Percentiles rank a stretch among this genome's conserved stretches.
Evolutionary conservation across 441 rosid species (phyloP).

Genomic region (Eutrema salsugineum): DNA sequence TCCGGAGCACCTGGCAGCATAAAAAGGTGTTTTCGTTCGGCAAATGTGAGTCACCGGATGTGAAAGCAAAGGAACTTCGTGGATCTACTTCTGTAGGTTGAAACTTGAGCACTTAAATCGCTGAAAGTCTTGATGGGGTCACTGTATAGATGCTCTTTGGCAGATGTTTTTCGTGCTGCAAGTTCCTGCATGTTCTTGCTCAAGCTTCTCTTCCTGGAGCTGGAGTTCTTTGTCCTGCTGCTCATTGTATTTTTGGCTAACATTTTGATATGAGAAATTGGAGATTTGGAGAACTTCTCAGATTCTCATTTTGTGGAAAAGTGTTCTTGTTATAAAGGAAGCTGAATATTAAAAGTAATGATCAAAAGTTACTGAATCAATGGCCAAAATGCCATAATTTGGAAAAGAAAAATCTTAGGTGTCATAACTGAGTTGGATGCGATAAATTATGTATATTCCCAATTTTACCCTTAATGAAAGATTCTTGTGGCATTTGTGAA

Average conservation of each 20-base stretch:
- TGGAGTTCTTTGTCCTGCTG: too few species aligned
- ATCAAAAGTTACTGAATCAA: too few species aligned
- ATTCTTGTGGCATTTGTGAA: too few species aligned
- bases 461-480: too few species aligned
- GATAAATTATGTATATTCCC: too few species aligned
- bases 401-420: too few species aligned
- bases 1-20: background rate
- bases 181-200: background rate
- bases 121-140: background rate
- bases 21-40: background rate
- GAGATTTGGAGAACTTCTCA: background rate
- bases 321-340: background rate
- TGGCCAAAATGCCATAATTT: too few species aligned
- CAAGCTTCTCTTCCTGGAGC: too few species aligned
- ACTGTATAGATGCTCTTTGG: too few species aligned
- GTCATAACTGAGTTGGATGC: too few species aligned
- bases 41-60: background rate
- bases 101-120: background rate
- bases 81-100: background rate
- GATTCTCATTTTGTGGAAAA: too few species aligned
- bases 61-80: background rate
- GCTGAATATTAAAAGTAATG: background rate
- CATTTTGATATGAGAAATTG: background rate
- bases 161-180: too few species aligned
- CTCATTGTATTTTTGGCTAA: background rate